These are phyloP conservation scores for Penicillium capsulatum DNA, from an alignment of 2,329 filamentous ascomycete species.

Conservation along the genomic window DNA sequence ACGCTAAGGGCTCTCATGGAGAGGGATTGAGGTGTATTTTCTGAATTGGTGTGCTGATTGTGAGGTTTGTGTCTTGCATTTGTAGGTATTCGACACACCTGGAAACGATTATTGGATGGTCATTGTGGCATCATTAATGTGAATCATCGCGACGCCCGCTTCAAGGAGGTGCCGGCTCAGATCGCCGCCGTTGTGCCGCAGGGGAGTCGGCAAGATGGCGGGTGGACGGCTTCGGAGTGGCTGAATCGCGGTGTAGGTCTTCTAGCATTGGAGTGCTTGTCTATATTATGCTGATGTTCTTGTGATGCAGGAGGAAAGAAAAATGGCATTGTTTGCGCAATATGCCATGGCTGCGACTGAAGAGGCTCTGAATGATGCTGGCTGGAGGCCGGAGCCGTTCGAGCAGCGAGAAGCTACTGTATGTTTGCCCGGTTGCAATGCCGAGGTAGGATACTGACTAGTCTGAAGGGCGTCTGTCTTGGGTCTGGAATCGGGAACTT, in stretches of 20 bases:
- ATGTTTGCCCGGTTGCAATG: slow-evolving; percentile 16
- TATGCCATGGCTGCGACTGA: slow-evolving; percentile 83
- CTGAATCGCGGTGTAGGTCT: slow-evolving; percentile 39
- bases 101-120: slow-evolving; percentile 74
- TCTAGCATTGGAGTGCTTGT: background rate
- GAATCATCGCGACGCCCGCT: slow-evolving; percentile 57
- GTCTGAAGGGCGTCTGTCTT: slow-evolving; percentile 72
- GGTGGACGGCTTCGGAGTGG: slow-evolving; percentile 45
- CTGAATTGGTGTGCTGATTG: too few relatives aligned
- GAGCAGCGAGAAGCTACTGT: slow-evolving; percentile 69
- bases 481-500: slow-evolving; percentile 95
- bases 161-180: slow-evolving; percentile 72
- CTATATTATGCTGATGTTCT: background rate
- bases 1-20: background rate
- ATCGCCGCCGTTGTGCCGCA: slow-evolving; percentile 77
- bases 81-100: slow-evolving; percentile 66
- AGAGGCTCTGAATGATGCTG: slow-evolving; percentile 80
- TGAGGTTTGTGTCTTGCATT: background rate
- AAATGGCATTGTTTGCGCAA: slow-evolving; percentile 88
- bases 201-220: slow-evolving; percentile 44
- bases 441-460: slow-evolving; percentile 7
- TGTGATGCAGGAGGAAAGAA: slow-evolving; percentile 60
- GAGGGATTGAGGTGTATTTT: too few relatives aligned
- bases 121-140: slow-evolving; percentile 77
- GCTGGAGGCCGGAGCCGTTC: slow-evolving; percentile 61